Base-by-base conservation (phyloP, 805 yeast genomes). In the Saturnispora sanitii region DNA sequence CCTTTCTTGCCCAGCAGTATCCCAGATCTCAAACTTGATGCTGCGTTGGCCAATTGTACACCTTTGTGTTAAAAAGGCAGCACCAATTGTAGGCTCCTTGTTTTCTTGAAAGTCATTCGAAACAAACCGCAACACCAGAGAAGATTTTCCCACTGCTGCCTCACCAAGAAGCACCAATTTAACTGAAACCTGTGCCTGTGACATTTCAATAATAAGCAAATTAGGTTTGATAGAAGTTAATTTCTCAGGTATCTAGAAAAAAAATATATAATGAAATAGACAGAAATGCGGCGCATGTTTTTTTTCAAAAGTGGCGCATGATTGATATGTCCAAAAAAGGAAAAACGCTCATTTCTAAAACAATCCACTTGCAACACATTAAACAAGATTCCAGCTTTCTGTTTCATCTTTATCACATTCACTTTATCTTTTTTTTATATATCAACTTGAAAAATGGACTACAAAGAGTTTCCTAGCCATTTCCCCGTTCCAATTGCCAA, bases 1-100 rank as follows among this genome's bases (percentile, higher is more conserved):
- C 48, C 98, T 67, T 61, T 90, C 98, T 67, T 90, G 97, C 17
- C 98, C 98, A 2, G 97, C 97, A 12, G 97, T 88, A 59, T 88
- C 97, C 94, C 95, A 84, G 45, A 84, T 85, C 57, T 84, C 95
- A 58, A 85, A 87, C 61, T 92, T 90, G 56, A 90, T 84, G 7
- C 92, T 83, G 54, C 81, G 74, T 45, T 79, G 82, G 37, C 92
- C 83, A 55, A 92, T 80, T 18, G 84, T 77, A 56, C 95, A 88
- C 55, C 94, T 77, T 59, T 90, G 97, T 29, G 98, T 90, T 43
- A 90, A 67, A 57, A 90, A 90, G 3, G 97, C 97, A 4, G 98
- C 98, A 13, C 98, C 98, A 51, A 90, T 90, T 2, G 98, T 90
- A 18, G 96, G 96, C 55, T 90, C 97, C 58, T 90, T 88, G 62